Evolutionary conservation across 441 rosid genomes (phyloP), one percentile per base, ranked within the genome.

Genomic region (Adansonia grandidieri): DNA sequence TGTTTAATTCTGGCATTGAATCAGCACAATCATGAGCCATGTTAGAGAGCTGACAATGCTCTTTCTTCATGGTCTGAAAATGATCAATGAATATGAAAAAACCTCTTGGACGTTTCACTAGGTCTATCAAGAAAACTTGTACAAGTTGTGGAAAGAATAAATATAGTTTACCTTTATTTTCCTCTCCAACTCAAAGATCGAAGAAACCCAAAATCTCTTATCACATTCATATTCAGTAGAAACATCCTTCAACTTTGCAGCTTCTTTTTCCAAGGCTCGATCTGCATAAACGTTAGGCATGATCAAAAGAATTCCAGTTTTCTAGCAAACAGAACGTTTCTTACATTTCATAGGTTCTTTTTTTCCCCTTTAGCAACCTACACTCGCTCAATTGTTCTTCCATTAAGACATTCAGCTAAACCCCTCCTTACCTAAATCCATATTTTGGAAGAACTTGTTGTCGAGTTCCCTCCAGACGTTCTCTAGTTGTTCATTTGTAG

Each of bases 401-500:
- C 19, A 50, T 71, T 24, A n/a, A 72, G 28, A 54, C 48, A 54
- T 54, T 54, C 28, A 9, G 48, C 28, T 19, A 32, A 72, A n/a
- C 9, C 17, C n/a, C 10, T 56, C 50, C 75, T 72, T 72, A 56
- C 64, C 75, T 72, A 72, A 37, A 54, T 72, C 5, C 64, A 32
- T 37, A 54, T 54, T 72, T 40, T 90, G 89, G 22, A 77, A 91
- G 83, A 86, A 88, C 84, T 89, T 91, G 82, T 81, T 89, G 83
- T 92, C 95, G 14, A 94, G 97, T 77, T 93, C 97, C 96, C 90
- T 91, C 82, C 87, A 84, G 78, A 89, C 91, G 82, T 88, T 89
- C 88, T 88, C 92, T 85, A 95, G 87, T 83, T 87, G 90, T 82
- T 91, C 94, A 85, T 88, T 92, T 77, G 97, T 87, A 53, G 94